Percentiles rank a stretch among this genome's conserved stretches.
Conservation (phyloP, 2,329 filamentous ascomycete genomes). For the Pezizomycotina sp. region DNA sequence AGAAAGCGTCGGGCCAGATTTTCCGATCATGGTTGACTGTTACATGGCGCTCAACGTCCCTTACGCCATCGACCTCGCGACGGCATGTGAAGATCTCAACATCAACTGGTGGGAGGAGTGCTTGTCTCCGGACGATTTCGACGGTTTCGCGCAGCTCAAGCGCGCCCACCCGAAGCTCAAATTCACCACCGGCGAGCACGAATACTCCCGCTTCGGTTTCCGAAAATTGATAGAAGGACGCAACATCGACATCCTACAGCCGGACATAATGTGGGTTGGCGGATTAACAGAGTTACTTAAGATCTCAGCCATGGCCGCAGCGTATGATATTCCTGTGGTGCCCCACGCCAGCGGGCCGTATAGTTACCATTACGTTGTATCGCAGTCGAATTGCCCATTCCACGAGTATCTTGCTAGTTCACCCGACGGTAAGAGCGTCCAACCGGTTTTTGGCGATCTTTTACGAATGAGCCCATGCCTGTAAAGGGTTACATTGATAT, state of each 20-base stretch:
- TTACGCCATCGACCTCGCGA: conserved; percentile 82
- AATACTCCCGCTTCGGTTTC: conserved; percentile 88
- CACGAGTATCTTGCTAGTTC: conserved; percentile 94
- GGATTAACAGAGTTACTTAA: conserved; percentile 84
- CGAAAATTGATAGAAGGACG: conserved; percentile 82
- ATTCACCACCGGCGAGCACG: conserved; percentile 92
- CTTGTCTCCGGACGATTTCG: conserved; percentile 75
- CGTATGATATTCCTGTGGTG: conserved; percentile 86
- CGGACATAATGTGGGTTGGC: conserved; percentile 94
- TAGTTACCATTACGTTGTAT: conserved; percentile 91
- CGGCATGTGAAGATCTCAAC: conserved; percentile 64
- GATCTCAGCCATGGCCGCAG: conserved; percentile 72
- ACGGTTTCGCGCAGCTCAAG: conserved; percentile 81
- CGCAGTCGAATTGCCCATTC: conserved; percentile 83
- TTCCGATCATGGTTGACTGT: conserved; percentile 87
- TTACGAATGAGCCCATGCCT: conserved; percentile 79
- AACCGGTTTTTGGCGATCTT: conserved; percentile 88
- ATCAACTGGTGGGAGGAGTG: conserved; percentile 99
- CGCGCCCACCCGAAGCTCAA: conserved; percentile 75
- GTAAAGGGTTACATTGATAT: conserved; percentile 65
- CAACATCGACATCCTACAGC: conserved; percentile 86
- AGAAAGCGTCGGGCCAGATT: conserved; percentile 71
- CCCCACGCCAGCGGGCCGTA: conserved; percentile 91
- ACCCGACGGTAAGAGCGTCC: conserved; percentile 71
- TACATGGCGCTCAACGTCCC: conserved; percentile 91